phyloP scores from a whole-genome alignment of 176 grass and related monocot species.

The Eleusine indica region DNA sequence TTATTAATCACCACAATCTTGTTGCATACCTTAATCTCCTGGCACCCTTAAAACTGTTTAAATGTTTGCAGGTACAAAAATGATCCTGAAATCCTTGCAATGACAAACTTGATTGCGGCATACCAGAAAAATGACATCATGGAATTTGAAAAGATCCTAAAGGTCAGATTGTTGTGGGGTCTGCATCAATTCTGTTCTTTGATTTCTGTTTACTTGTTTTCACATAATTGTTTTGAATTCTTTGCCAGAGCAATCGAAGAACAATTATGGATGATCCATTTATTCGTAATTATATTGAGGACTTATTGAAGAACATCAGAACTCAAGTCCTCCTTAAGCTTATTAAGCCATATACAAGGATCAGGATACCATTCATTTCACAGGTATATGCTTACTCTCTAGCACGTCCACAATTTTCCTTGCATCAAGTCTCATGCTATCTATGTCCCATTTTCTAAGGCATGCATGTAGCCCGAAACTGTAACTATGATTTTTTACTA shows the following conservation, averaged over 20 bases:
- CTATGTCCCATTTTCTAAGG: neutral
- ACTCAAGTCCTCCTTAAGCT: conserved; percentile 99
- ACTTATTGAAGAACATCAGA: conserved; percentile 98
- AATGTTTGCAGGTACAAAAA: conserved; percentile 88
- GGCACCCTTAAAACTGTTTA: conserved; percentile 14
- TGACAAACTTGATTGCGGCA: conserved; percentile 98
- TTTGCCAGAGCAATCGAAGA: conserved; percentile 90
- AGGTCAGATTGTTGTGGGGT: conserved; percentile 50
- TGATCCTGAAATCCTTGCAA: conserved; percentile 97
- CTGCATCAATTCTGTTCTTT: conserved; percentile 21
- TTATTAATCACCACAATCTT: conserved; percentile 4
- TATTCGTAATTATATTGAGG: conserved; percentile 98
- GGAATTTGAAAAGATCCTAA: conserved; percentile 98
- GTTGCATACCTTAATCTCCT: conserved; percentile 20
- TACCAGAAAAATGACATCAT: conserved; percentile 98
- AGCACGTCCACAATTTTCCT: conserved; percentile 10
- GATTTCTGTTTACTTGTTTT: conserved; percentile 24
- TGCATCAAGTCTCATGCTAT: neutral
- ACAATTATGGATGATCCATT: conserved; percentile 99
- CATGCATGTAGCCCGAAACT: neutral
- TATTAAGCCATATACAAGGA: conserved; percentile 98
- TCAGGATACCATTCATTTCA: conserved; percentile 99
- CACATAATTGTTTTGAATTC: conserved; percentile 11
- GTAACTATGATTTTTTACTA: neutral
- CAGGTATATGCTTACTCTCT: conserved; percentile 53